Base-by-base conservation (phyloP, 2,329 filamentous ascomycete species). In the Shiraia bambusicola region DNA sequence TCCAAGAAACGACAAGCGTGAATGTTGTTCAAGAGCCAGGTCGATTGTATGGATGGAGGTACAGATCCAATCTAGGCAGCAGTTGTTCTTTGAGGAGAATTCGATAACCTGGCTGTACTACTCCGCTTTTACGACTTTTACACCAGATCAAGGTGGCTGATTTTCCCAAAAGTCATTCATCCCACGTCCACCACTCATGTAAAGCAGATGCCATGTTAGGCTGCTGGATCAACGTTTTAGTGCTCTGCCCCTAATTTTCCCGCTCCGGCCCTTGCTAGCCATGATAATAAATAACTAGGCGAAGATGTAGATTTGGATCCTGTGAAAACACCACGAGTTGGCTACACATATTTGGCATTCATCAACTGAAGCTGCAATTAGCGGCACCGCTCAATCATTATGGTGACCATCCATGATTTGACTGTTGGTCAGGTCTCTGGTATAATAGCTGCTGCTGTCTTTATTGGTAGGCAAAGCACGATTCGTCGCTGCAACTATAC, bases 401-500 rank as follows among this genome's bases (percentile, higher is more conserved):
- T 51, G 47, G 8, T 49, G 12, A 14, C 22, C 10, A 30, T 52
- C 25, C 28, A 52, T 10, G 48, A 50, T 37, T 35, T 55, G 13
- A 70, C 67, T 2, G 55, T 73, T 24, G 69, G 65, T 32, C 54
- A 71, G 40, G 66, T 71, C 12, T 69, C 70, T 27, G 71, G 69
- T 38, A 59, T 71, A 28, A 71, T 73, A 34, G 69, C 69, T 15
- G 66, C 67, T 2, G 65, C 50, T 10, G 55, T 72, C 24, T 65
- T 66, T 39, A 27, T 70, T 12, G 47, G 64, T 66, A 54, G 16
- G 51, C 3, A 13, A 14, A 8, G 11, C 34, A 22, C 19, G 7
- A 6, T 37, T 45, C 34, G 28, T 28, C 7, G 15, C 13, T n/a
- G 25, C 3, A 30, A 34, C 13, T 17, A 13, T 7, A 17, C 37